These are phyloP conservation scores for Geotrichum bryndzae DNA, from an alignment of 1,139 yeast genomes.

Conservation along the genomic window DNA sequence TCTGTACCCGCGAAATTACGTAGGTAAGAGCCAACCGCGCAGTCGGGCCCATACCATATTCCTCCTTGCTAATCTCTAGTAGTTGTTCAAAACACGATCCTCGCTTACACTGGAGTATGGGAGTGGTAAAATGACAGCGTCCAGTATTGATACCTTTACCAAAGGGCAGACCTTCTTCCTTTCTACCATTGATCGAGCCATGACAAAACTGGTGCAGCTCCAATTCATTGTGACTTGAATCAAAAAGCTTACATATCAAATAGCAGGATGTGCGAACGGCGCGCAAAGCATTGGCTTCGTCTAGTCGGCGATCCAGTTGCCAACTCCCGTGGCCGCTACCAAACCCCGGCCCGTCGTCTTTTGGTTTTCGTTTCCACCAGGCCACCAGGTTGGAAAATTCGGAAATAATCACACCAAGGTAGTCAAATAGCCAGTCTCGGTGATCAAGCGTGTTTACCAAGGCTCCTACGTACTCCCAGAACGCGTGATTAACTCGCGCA, in stretches of 20 bases:
- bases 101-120: background rate
- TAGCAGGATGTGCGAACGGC: constrained; percentile 16
- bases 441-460: constrained; percentile 12
- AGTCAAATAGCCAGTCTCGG: constrained; percentile 17
- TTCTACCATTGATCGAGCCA: background rate
- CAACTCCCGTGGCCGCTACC: background rate
- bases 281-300: constrained; percentile 4
- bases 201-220: constrained; percentile 9
- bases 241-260: constrained; percentile 17
- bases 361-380: background rate
- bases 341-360: background rate
- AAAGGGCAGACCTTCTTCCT: too few relatives aligned
- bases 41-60: constrained; percentile 14
- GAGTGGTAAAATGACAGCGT: background rate
- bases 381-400: constrained; percentile 10
- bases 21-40: constrained; percentile 16
- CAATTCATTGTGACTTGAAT: constrained; percentile 11
- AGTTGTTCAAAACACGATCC: constrained; percentile 11
- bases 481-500: constrained; percentile 15
- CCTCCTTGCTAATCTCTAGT: constrained; percentile 12
- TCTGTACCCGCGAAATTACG: constrained; percentile 13
- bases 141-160: background rate
- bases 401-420: constrained; percentile 10
- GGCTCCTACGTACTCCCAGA: constrained; percentile 18
- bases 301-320: background rate